Evolutionary conservation across 2,329 filamentous ascomycete genomes (phyloP), one percentile per base, ranked within the genome.

Genomic region (Sarocladium brachiariae): DNA sequence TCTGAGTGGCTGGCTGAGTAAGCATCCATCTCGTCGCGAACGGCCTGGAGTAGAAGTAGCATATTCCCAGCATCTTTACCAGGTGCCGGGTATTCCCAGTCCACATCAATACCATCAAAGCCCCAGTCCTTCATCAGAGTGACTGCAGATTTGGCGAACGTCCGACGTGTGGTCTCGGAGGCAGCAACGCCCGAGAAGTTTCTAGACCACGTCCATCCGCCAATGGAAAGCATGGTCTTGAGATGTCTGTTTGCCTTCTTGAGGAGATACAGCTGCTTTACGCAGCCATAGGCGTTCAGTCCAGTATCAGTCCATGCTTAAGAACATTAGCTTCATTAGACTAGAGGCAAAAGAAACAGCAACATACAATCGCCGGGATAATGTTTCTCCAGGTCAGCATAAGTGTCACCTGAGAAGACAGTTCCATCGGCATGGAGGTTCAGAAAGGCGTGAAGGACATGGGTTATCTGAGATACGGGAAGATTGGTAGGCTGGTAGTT

Each of bases 161-260:
- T 77, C 33, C 72, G 65, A n/a, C 89, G 78, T 14, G 80, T 82
- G 2, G 72, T 67, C 0, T 76, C 74, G 0, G 83, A 86, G 53
- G 80, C 81, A 9, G 84, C 81, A 0, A 84, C 83, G 1, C 72
- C 71, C 1, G 86, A 74, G 62, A 95, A 92, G 64, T 89, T 88
- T 57, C 76, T 70, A 2, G 86, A 89, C 67, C 88, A 93, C 0
- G 87, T 90, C 86, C 86, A 95, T 24, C 90, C 89, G 43, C 90
- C 90, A 56, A 96, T 89, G 45, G 81, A 87, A 3, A 95, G 76
- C 19, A 95, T 72, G 1, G 86, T 75, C 63, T 95, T 95, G 50
- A 95, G 66, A 43, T 88, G 79, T 14, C 89, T 83, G 65, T 95
- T 84, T 52, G 75, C 66, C 65, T 91, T 83, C 70, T 95, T 95